phyloP scores from a whole-genome alignment of 805 yeast genomes.

The Diddensiella transvaalensis region DNA sequence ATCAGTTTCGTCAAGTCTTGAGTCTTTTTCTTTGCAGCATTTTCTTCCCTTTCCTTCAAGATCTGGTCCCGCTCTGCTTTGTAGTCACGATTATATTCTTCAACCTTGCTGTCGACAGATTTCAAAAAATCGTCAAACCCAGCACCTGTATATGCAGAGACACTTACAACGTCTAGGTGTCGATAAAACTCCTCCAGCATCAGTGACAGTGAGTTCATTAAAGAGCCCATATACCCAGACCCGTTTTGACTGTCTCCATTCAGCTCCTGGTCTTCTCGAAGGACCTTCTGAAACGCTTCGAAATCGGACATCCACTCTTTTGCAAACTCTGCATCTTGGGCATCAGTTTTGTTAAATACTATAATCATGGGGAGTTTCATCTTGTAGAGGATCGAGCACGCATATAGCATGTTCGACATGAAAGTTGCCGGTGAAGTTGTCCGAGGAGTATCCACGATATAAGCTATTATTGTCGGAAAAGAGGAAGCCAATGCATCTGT shows the following conservation, averaged over 20 bases:
- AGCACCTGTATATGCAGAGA: conserved; percentile 86
- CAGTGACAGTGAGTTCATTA: conserved; percentile 90
- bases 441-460: conserved; percentile 94
- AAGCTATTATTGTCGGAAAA: conserved; percentile 93
- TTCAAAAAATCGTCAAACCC: conserved; percentile 88
- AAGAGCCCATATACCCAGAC: conserved; percentile 90
- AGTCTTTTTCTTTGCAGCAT: conserved; percentile 68
- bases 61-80: conserved; percentile 83
- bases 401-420: conserved; percentile 97
- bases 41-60: conserved; percentile 68
- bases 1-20: conserved; percentile 67
- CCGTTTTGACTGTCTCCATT: conserved; percentile 55
- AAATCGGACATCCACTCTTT: conserved; percentile 97
- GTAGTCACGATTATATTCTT: conserved; percentile 81
- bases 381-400: conserved; percentile 93
- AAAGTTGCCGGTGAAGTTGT: conserved; percentile 93
- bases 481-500: conserved; percentile 96
- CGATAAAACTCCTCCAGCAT: conserved; percentile 96
- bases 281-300: conserved; percentile 80
- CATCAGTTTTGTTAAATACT: conserved; percentile 94
- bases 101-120: conserved; percentile 83
- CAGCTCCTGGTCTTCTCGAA: conserved; percentile 61
- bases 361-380: conserved; percentile 95
- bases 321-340: conserved; percentile 78
- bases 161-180: conserved; percentile 87